phyloP scores from a whole-genome alignment of 768 basidiomycete genomes.

The Filobasidium floriforme region DNA sequence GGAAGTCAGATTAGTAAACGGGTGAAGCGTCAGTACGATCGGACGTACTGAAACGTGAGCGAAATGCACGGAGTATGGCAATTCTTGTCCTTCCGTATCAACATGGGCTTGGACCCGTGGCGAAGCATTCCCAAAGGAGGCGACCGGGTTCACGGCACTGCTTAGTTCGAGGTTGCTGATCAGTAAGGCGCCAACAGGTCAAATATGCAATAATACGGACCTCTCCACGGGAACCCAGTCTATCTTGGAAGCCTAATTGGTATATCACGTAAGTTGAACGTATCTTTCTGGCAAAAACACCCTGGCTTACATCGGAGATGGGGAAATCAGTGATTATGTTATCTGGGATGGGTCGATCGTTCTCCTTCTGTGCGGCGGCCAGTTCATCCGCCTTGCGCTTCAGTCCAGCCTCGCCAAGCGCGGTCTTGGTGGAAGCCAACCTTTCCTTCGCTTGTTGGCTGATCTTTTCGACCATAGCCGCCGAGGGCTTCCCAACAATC shows the following conservation, averaged over 20 bases:
- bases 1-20: neutral
- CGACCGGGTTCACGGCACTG: slow-evolving; percentile 41
- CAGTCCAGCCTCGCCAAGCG: slow-evolving; percentile 74
- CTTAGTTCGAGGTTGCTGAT: slow-evolving; percentile 24
- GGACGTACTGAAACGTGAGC: slow-evolving; percentile 73
- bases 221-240: slow-evolving; percentile 77
- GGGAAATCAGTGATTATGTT: slow-evolving; percentile 76
- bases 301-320: slow-evolving; percentile 66
- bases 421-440: slow-evolving; percentile 59
- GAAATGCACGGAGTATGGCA: slow-evolving; percentile 88
- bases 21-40: neutral
- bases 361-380: slow-evolving; percentile 75
- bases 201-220: neutral
- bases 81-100: slow-evolving; percentile 56
- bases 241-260: slow-evolving; percentile 53
- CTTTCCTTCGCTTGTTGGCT: slow-evolving; percentile 74
- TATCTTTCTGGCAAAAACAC: neutral
- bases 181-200: slow-evolving; percentile 14
- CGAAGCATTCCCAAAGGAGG: slow-evolving; percentile 12
- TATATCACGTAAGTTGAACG: neutral
- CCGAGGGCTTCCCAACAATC: slow-evolving; percentile 82
- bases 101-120: slow-evolving; percentile 58
- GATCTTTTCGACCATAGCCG: slow-evolving; percentile 67
- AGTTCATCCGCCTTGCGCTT: slow-evolving; percentile 60
- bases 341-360: slow-evolving; percentile 71